Base-by-base conservation (phyloP, 768 basidiomycete species). In the Lactarius sanguifluus region DNA sequence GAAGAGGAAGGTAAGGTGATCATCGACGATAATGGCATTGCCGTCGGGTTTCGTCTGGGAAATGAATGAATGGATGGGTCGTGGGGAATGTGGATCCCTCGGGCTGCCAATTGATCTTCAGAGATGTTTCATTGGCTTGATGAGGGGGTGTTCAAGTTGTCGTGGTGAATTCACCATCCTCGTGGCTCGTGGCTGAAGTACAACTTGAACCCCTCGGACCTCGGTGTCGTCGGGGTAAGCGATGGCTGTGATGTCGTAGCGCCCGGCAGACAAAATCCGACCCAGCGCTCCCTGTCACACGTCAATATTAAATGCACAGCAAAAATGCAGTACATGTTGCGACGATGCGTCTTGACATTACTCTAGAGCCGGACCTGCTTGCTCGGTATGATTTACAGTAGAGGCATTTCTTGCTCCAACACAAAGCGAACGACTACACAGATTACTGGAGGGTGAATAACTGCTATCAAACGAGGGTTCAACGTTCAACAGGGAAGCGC, bases 1-100 rank as follows among this genome's bases (percentile, higher is more conserved):
- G 64, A 47, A 28, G 64, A 61, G 23, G 41, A 12, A 23, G 64
- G 64, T n/a, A 65, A 32, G 16, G 64, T 45, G 52, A 60, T 55
- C 64, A 55, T 60, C 16, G 41, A n/a, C 18, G 58, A 64, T 34
- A 41, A 43, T 2, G 32, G 30, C 52, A 59, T 64, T 34, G 57
- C 16, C 5, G 1, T 10, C 8, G 2, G n/a, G 30, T 6, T 38
- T 25, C 50, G 57, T 54, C 9, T 59, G 20, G 64, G 6, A 43
- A 60, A 59, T 12, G n/a, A 9, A 28, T 30, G 10, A 7, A 30
- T 18, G 25, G 9, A 43, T 32, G 5, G 10, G 18, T 41, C 15
- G 47, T 7, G 8, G 15, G 20, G 16, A 43, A 55, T 32, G 23
- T 32, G 16, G 28, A 18, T 36, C 23, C 47, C 23, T 50, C 47